Percentiles rank a stretch among this genome's conserved stretches.
Conservation (phyloP, 768 basidiomycete species). For the Tubosaeta brunneosetosa region DNA sequence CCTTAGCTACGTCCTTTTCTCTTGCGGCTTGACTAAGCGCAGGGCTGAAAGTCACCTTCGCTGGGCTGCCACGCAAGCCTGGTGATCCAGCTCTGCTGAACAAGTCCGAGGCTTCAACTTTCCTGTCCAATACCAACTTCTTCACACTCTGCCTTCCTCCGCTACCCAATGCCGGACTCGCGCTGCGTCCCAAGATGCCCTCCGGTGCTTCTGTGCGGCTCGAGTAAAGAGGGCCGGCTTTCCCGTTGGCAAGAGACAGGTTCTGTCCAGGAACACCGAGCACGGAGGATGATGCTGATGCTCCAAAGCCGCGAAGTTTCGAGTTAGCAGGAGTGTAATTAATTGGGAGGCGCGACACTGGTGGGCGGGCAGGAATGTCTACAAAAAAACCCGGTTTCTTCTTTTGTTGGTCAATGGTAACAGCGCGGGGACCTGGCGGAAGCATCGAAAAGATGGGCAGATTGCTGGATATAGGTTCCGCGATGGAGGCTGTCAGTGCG, state of each 20-base stretch:
- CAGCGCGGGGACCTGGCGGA: slow-evolving; percentile 62
- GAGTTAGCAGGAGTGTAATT: slow-evolving; percentile 60
- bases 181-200: slow-evolving; percentile 50
- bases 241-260: slow-evolving; percentile 51
- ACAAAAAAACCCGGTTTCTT: slow-evolving; percentile 75
- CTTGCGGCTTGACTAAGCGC: slow-evolving; percentile 70
- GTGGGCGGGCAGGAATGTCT: slow-evolving; percentile 71
- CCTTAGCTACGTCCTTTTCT: slow-evolving; percentile 58
- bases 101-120: slow-evolving; percentile 67
- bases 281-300: slow-evolving; percentile 38
- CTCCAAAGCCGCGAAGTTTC: slow-evolving; percentile 65
- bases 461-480: slow-evolving; percentile 73
- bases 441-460: slow-evolving; percentile 73
- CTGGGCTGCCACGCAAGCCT: slow-evolving; percentile 22
- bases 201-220: slow-evolving; percentile 56
- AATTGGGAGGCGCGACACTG: slow-evolving; percentile 58
- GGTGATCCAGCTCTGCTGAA: slow-evolving; percentile 49
- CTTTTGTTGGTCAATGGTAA: slow-evolving; percentile 61
- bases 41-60: slow-evolving; percentile 68
- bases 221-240: slow-evolving; percentile 50
- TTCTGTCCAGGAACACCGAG: slow-evolving; percentile 29
- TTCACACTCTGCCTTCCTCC: slow-evolving; percentile 81
- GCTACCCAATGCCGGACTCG: slow-evolving; percentile 63
- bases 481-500: slow-evolving; percentile 77
- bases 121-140: slow-evolving; percentile 87